Base-by-base conservation (phyloP, 768 basidiomycete genomes). In the Xerocomus spinulosus region DNA sequence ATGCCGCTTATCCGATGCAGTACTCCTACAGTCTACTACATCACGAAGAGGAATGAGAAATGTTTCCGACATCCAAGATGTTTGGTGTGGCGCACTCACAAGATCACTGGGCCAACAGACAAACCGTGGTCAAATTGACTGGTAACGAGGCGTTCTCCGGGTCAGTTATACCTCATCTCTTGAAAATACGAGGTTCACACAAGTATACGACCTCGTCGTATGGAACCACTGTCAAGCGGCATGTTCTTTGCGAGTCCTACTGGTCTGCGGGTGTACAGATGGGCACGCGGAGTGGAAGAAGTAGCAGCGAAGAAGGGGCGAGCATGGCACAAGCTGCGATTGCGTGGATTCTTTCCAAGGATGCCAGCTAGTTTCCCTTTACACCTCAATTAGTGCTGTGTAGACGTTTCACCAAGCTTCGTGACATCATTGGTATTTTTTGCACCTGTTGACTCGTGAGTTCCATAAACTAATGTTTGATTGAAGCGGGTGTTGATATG, bases 1-100 rank as follows among this genome's bases (percentile, higher is more conserved):
- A 77, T 75, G 7, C 76, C 74, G 5, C 82, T 83, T 65, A 76
- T 81, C 63, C 77, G 9, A 82, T 83, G 81, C 81, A 83, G 61
- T 81, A 83, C 62, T 74, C 78, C 51, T 75, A 82, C 58, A 74
- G 60, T 48, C 68, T 80, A 5, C 37, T 79, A 30, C 82, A 82
- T 56, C 74, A 80, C 35, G 82, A 83, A 58, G 81, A 83, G 59
- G 81, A 80, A 56, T 71, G 66, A 21, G 77, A 78, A 56, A 77
- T 79, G 76, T 74, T 80, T 54, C 81, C 81, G n/a, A 68, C 68
- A 3, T 62, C 75, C 35, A 64, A 74, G 55, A 64, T 69, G 57
- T 69, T 72, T 46, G 75, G 75, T 64, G 69, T 18, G 72, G 73
- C 9, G 59, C 60, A 45, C 64, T 69, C 36, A 59, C 67, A 15